phyloP scores from a whole-genome alignment of 352 stramenopile genomes.

The Globisporangium cylindrosporum region DNA sequence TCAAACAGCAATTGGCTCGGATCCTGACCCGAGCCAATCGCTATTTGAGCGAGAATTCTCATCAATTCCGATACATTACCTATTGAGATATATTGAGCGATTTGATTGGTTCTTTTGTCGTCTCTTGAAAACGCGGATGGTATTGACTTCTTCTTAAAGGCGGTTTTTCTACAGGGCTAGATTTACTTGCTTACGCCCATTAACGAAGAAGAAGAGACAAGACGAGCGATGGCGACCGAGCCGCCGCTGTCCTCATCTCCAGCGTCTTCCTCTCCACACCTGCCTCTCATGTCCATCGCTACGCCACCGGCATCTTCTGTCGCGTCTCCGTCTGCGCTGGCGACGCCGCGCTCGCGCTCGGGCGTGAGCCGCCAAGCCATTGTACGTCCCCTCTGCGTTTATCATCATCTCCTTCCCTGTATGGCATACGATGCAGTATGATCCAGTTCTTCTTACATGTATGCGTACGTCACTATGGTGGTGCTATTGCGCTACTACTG shows the following conservation, averaged over 20 bases:
- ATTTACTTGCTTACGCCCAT: background rate
- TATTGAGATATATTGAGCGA: no score
- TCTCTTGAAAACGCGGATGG: no score
- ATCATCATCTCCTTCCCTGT: background rate
- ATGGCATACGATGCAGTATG: background rate
- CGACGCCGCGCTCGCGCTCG: constrained; percentile 14
- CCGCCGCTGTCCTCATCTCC: background rate
- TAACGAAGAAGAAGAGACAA: background rate
- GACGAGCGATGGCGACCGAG: constrained; percentile 1
- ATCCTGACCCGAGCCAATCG: no score
- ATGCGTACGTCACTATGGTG: background rate
- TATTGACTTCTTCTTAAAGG: no score
- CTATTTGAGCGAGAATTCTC: no score
- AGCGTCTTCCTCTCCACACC: background rate
- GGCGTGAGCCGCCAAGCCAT: constrained; percentile 29
- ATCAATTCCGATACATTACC: no score
- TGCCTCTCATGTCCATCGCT: background rate
- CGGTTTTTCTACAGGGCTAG: no score
- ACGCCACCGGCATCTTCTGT: background rate
- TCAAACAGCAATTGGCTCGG: no score
- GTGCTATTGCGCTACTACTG: no score
- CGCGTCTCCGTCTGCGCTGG: background rate
- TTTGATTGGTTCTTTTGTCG: no score
- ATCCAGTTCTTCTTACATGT: background rate
- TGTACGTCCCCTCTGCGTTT: constrained; percentile 18